Conservation (phyloP, 768 basidiomycete species). For the Grammothele lineata region DNA sequence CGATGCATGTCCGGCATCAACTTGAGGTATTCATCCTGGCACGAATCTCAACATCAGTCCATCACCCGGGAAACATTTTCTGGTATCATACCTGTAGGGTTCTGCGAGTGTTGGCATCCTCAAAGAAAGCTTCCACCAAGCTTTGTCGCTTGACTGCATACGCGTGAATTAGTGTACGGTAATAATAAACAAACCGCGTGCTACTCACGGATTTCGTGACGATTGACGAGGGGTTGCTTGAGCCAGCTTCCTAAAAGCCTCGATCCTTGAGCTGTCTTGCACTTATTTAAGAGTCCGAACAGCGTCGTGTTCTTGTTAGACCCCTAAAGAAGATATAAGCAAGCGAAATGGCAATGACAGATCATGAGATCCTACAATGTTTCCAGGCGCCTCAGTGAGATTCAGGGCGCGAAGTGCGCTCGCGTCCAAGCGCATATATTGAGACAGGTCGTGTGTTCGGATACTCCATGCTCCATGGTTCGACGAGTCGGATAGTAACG, state of each 20-base stretch:
- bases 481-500: slow-evolving; percentile 68
- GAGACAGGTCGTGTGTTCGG: slow-evolving; percentile 83
- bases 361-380: slow-evolving; percentile 23
- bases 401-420: slow-evolving; percentile 90
- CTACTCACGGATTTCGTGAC: slow-evolving; percentile 84
- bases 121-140: slow-evolving; percentile 81
- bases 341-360: too few species aligned
- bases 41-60: too few species aligned
- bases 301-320: slow-evolving; percentile 81
- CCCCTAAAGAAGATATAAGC: slow-evolving; percentile 31
- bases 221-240: slow-evolving; percentile 91
- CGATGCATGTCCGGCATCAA: slow-evolving; percentile 92
- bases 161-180: too few species aligned
- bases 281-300: slow-evolving; percentile 87
- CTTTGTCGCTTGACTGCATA: slow-evolving; percentile 75
- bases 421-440: slow-evolving; percentile 95
- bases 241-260: slow-evolving; percentile 87
- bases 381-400: slow-evolving; percentile 68
- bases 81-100: slow-evolving; percentile 84
- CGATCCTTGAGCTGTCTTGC: slow-evolving; percentile 94
- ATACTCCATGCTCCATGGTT: slow-evolving; percentile 81
- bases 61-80: slow-evolving; percentile 91
- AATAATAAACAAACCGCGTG: too few species aligned
- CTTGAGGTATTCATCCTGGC: slow-evolving; percentile 88
- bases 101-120: slow-evolving; percentile 68